Conservation (phyloP, 2,329 filamentous ascomycete genomes). For the Knufia petricola region DNA sequence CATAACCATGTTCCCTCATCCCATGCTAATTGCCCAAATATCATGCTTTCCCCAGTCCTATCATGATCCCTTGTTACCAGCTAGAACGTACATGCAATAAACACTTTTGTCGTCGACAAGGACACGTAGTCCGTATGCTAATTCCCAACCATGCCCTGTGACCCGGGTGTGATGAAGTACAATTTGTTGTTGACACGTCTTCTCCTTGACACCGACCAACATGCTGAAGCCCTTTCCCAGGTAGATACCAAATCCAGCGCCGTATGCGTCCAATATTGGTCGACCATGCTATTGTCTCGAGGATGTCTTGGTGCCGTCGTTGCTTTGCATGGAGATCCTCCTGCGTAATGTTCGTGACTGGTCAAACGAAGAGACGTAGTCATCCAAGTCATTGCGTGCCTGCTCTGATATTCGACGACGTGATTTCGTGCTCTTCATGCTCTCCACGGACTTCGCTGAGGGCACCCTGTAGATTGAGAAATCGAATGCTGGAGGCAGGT, state of each 20-base stretch:
- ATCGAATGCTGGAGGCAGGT: constrained; percentile 65
- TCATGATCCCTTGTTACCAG: constrained; percentile 4
- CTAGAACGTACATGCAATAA: neutral
- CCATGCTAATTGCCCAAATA: neutral
- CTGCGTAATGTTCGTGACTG: constrained; percentile 52
- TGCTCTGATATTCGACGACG: constrained; percentile 56
- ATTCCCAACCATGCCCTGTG: neutral
- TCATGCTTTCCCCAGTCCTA: neutral
- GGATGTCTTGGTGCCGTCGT: constrained; percentile 5
- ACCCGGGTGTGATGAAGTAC: neutral
- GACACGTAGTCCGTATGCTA: neutral
- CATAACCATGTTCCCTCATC: neutral
- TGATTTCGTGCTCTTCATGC: constrained; percentile 56
- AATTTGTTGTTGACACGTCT: neutral
- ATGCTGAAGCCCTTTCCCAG: neutral
- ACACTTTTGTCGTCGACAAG: constrained; percentile 2
- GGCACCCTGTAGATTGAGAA: constrained; percentile 47
- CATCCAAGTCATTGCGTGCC: constrained; percentile 67
- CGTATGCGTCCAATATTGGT: too few relatives aligned
- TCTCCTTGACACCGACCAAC: neutral
- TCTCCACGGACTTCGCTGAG: constrained; percentile 45
- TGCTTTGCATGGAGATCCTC: constrained; percentile 24
- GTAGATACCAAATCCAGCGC: neutral
- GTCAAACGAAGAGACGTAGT: constrained; percentile 84
- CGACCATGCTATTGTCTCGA: neutral